These are phyloP conservation scores for Auricularia cornea DNA, from an alignment of 768 basidiomycete species.

Conservation along the genomic window DNA sequence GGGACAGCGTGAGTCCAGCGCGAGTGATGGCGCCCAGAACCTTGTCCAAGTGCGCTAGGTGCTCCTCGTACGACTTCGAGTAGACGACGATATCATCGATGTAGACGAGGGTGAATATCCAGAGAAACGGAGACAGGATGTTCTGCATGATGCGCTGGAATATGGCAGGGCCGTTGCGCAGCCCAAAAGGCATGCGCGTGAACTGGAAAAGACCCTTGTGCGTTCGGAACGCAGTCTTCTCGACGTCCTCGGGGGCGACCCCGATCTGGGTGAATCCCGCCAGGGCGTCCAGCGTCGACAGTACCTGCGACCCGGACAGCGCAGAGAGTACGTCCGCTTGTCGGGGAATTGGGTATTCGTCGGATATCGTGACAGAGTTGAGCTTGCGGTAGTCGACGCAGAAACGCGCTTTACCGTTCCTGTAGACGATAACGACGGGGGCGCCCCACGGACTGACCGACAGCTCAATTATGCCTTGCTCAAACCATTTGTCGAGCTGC, in stretches of 20 bases:
- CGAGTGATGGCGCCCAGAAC: constrained; percentile 12
- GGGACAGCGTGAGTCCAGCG: constrained; percentile 11
- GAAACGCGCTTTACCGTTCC: constrained; percentile 29
- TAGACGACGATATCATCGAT: constrained; percentile 16
- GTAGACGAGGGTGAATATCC: constrained; percentile 8
- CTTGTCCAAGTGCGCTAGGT: constrained; percentile 14
- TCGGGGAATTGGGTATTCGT: constrained; percentile 22
- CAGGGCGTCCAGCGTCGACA: constrained; percentile 29
- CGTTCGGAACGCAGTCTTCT: constrained; percentile 30
- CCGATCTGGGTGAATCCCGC: constrained; percentile 35
- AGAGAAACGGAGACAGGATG: constrained; percentile 14
- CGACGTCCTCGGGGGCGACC: constrained; percentile 19
- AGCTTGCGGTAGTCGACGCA: constrained; percentile 27
- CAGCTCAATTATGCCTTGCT: constrained; percentile 30
- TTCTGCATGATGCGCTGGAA: constrained; percentile 26
- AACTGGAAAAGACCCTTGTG: constrained; percentile 37
- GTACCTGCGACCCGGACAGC: constrained; percentile 21
- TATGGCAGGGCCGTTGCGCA: constrained; percentile 13
- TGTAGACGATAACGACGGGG: constrained; percentile 27
- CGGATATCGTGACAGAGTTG: constrained; percentile 17
- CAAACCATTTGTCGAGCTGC: constrained; percentile 26
- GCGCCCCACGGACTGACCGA: constrained; percentile 32
- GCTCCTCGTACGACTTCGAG: constrained; percentile 18
- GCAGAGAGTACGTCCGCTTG: constrained; percentile 22
- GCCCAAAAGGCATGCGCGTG: constrained; percentile 33